These are phyloP conservation scores for Trichoderma sp. DNA, from an alignment of 2,329 filamentous ascomycete species.

Conservation along the genomic window DNA sequence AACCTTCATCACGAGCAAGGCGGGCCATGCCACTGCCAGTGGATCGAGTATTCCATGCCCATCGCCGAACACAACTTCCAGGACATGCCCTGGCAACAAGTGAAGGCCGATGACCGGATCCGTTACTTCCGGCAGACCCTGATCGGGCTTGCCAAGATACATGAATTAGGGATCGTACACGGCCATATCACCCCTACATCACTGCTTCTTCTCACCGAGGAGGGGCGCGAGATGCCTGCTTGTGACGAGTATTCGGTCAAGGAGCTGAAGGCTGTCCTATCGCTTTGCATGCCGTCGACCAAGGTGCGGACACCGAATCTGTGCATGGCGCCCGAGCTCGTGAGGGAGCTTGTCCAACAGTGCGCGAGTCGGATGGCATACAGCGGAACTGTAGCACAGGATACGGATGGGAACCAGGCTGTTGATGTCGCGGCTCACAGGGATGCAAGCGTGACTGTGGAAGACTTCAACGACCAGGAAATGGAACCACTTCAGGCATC, in stretches of 20 bases:
- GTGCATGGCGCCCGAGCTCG: conserved; percentile 2
- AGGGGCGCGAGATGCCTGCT: too few species aligned
- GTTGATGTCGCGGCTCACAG: too few species aligned
- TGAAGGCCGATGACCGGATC: background rate
- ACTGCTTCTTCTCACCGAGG: background rate
- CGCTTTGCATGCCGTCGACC: background rate
- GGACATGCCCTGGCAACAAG: background rate
- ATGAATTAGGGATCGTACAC: background rate
- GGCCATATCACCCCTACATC: background rate
- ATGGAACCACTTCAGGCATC: too few species aligned
- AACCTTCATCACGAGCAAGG: background rate
- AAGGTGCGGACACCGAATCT: background rate
- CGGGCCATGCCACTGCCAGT: background rate
- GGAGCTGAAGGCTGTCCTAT: background rate
- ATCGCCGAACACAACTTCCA: background rate
- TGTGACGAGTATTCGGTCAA: too few species aligned
- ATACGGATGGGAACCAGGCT: too few species aligned
- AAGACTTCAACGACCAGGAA: too few species aligned
- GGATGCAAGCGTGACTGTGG: too few species aligned
- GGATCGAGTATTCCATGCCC: background rate
- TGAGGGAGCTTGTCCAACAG: background rate
- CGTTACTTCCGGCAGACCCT: background rate
- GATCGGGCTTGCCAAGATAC: background rate
- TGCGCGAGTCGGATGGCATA: too few species aligned
- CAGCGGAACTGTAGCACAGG: too few species aligned